These are phyloP conservation scores for Eucalyptus leucophloia DNA, from an alignment of 345 rosid genomes.

Conservation along the genomic window DNA sequence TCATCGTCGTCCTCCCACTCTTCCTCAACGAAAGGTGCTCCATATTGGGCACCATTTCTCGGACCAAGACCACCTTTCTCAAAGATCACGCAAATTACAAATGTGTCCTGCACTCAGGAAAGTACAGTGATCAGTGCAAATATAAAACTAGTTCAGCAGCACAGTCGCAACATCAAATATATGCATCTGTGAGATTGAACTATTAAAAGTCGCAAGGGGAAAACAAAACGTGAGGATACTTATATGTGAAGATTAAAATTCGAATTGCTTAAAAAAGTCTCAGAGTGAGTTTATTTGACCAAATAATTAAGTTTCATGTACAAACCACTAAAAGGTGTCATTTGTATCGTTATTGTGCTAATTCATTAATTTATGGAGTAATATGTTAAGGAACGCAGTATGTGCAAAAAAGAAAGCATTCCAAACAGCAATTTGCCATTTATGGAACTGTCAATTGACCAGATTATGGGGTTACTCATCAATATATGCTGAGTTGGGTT, in stretches of 20 bases:
- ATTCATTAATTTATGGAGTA: rapidly evolving
- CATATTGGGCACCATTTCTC: slow-evolving; percentile 66
- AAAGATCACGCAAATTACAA: slow-evolving; percentile 40
- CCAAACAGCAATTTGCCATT: neutral
- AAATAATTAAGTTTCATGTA: neutral
- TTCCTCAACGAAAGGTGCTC: slow-evolving; percentile 64
- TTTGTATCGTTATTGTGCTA: neutral
- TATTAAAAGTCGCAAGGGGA: rapidly evolving
- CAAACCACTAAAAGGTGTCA: neutral
- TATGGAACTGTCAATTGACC: neutral
- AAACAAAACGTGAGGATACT: neutral
- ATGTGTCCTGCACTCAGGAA: slow-evolving; percentile 22
- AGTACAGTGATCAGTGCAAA: neutral
- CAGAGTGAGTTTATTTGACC: neutral
- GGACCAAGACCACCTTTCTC: slow-evolving; percentile 72
- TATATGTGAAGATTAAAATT: neutral
- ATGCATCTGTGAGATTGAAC: neutral
- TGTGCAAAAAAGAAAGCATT: neutral
- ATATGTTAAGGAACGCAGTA: neutral
- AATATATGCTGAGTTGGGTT: neutral
- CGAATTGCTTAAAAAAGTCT: rapidly evolving
- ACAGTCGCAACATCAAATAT: neutral
- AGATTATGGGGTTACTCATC: neutral
- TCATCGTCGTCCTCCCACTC: slow-evolving; percentile 63
- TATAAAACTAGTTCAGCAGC: neutral